Base-by-base conservation (phyloP, 495 filamentous ascomycete genomes). In the Sordaria brevicollis region DNA sequence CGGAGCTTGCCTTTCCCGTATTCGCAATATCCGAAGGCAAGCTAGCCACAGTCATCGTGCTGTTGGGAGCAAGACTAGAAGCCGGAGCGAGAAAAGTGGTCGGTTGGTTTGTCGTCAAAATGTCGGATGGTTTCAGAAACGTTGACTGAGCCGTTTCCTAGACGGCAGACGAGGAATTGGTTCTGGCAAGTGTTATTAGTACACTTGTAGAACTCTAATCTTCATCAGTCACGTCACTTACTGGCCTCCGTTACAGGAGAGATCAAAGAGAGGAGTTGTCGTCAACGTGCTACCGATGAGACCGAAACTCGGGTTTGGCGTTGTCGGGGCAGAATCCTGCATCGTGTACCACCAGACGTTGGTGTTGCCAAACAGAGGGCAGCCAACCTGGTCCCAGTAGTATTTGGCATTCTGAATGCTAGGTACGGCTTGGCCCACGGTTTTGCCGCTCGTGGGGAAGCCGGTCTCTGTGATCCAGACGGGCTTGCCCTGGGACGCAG, bases 401-500 rank as follows among this genome's bases (percentile, higher is more conserved):
- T 77, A 84, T 84, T 91, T 85, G 35, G 93, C 91, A 76, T 95
- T 96, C n/a, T 80, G 82, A 33, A 78, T 66, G 21, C 81, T 87
- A 29, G 94, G 85, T 8, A 90, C 81, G 67, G 90, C 92, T 39
- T 87, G 76, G 70, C 86, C 87, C 71, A 85, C 78, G 17, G 79
- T 83, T 38, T 82, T 76, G 35, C 93, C 93, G 71, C 81, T 87
- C 31, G 92, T 88, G 69, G 93, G 93, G 85, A 90, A 94, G 71
- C 93, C 94, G 33, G 93, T 96, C 86, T 97, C 93, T 29, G 93
- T 97, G 71, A 97, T 85, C 90, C 93, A 94, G 75, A 97, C 87
- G 15, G 86, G 82, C 86, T 93, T 94, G 70, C 84, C 86, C 25
- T 82, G 80, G 67, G 85, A 86, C 39, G 82, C 88, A 33, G 77